Percentiles rank a stretch among this genome's conserved stretches.
Evolutionary conservation across 768 basidiomycete species (phyloP).

Genomic region (Lactifluus volemus): DNA sequence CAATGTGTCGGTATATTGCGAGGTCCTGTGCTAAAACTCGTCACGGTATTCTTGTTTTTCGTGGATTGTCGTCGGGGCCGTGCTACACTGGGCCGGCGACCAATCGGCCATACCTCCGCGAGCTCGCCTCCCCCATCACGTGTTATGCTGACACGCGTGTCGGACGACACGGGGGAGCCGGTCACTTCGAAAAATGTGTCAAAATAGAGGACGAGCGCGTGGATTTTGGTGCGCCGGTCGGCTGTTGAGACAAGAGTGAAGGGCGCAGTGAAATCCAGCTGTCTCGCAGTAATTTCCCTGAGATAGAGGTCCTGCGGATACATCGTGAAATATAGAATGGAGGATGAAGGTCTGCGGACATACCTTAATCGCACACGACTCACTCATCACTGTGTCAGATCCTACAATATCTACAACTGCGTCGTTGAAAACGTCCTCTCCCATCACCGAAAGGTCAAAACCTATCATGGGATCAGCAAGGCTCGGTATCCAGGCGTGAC

Average conservation of each 20-base stretch:
- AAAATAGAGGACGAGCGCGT: conserved; percentile 85
- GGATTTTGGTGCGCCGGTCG: conserved; percentile 53
- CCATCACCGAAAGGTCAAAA: conserved; percentile 84
- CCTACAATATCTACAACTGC: conserved; percentile 77
- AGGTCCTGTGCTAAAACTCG: conserved; percentile 89
- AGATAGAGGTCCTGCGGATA: conserved; percentile 64
- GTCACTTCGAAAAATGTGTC: conserved; percentile 82
- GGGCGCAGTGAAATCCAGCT: conserved; percentile 71
- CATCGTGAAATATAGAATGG: neutral
- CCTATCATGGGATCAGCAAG: conserved; percentile 36
- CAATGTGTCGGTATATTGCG: conserved; percentile 85
- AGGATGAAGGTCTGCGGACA: conserved; percentile 6
- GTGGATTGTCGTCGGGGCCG: conserved; percentile 42
- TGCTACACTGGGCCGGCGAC: conserved; percentile 46
- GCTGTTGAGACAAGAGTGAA: conserved; percentile 69
- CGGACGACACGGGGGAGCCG: conserved; percentile 44
- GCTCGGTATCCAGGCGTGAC: conserved; percentile 17
- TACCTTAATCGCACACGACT: conserved; percentile 62
- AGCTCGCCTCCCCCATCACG: conserved; percentile 50
- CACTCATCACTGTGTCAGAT: conserved; percentile 54
- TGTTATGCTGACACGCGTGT: conserved; percentile 44
- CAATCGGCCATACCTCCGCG: conserved; percentile 78
- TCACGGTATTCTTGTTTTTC: conserved; percentile 38
- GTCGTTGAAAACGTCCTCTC: conserved; percentile 62
- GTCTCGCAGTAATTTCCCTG: conserved; percentile 48